phyloP scores from a whole-genome alignment of 495 filamentous ascomycete species.

The Friedmanniomyces endolithicus region DNA sequence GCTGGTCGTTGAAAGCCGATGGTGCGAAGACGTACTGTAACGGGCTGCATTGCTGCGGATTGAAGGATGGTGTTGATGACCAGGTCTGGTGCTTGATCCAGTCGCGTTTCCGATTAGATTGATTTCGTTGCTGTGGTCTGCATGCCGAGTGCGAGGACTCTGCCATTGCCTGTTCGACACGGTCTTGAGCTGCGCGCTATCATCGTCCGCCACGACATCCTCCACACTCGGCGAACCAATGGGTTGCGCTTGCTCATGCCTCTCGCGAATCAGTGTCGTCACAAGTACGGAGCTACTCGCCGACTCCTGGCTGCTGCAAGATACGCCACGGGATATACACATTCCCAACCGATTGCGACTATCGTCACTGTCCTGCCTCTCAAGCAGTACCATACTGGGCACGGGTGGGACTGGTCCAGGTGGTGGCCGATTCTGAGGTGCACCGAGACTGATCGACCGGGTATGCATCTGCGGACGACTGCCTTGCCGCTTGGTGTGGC shows the following conservation, averaged over 20 bases:
- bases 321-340: slow-evolving; percentile 5
- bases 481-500: not conserved
- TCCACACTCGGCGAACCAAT: slow-evolving; percentile 8
- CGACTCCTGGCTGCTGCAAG: slow-evolving; percentile 18
- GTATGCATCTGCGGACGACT: slow-evolving; percentile 11
- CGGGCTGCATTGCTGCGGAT: slow-evolving; percentile 14
- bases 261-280: slow-evolving; percentile 7
- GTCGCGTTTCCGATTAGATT: too few species aligned
- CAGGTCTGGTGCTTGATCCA: not conserved
- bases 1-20: slow-evolving; percentile 10
- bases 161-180: slow-evolving; percentile 11
- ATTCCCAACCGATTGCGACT: slow-evolving; percentile 6
- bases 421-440: slow-evolving; percentile 11
- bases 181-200: slow-evolving; percentile 8
- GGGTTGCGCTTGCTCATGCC: not conserved
- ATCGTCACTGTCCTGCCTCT: not conserved
- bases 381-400: not conserved
- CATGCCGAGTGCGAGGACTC: not conserved
- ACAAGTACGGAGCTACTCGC: slow-evolving; percentile 18
- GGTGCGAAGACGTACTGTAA: slow-evolving; percentile 2
- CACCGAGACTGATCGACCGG: slow-evolving; percentile 19
- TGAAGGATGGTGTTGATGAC: slow-evolving; percentile 3
- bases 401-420: slow-evolving; percentile 20
- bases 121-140: not conserved
- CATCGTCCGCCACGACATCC: slow-evolving; percentile 9